Base-by-base conservation (phyloP, 306 rosid species). In the Citrullus colocynthis region DNA sequence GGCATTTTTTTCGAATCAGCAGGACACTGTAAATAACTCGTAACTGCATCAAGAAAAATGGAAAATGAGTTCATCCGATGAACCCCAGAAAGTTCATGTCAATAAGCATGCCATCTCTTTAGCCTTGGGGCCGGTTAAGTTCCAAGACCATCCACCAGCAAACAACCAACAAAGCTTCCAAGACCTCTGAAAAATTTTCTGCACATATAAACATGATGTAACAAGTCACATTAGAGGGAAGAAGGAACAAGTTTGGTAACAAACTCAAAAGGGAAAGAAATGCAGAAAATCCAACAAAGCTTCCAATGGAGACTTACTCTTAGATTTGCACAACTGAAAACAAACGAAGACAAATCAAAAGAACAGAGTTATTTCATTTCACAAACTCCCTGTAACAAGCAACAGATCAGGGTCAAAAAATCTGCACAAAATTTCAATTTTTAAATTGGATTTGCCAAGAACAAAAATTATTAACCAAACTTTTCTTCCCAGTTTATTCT, bases 1-100 rank as follows among this genome's bases (percentile, higher is more conserved):
- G 55, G 80, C 80, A 77, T 61, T 42, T 77, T 63, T 48, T 30
- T 49, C 77, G 32, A 61, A 51, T 51, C 77, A 49, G 61, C 44
- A 30, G 61, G 57, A 73, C 61, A 73, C 45, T 0, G 61, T 28
- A 51, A 51, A 52, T 73, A 49, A 73, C 30, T 70, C 2, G 77
- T 52, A 49, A 51, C 61, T 30, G 44, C 77, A 73, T 73, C 44
- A 51, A 51, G 77, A 73, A 58, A 73, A 70, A n/a, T 42, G 61
- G 61, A 30, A 30, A 28, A 52, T 51, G 61, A 49, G 58, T 17
- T 51, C 45, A 51, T 73, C 77, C 4, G 6, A 52, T 51, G 77
- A 73, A 73, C 61, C 45, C 77, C 44, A 51, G 51, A 73, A 73
- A 3, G 9, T 32, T 73, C 61, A 73, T 28, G 51, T 51, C 15